Evolutionary conservation across 495 filamentous ascomycete species (phyloP).

Genomic region (Venustampulla echinocandica): DNA sequence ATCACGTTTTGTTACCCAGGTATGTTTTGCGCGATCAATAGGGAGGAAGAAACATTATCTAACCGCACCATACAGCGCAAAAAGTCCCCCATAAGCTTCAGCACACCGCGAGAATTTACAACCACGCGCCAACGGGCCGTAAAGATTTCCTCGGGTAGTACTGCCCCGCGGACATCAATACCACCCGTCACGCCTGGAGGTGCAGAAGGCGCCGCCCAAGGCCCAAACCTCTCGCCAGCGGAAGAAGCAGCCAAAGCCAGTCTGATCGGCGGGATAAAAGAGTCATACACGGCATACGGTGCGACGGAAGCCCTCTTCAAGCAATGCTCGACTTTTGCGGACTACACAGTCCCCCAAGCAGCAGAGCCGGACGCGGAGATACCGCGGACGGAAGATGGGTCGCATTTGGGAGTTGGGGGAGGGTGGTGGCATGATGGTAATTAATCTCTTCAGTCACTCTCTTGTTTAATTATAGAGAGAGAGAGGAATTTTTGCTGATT

Average conservation of each 20-base stretch:
- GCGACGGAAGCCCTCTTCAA: conserved; percentile 72
- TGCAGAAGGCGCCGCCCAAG: conserved; percentile 5
- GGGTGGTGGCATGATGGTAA: conserved; percentile 80
- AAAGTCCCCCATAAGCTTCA: not conserved
- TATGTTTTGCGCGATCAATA: not conserved
- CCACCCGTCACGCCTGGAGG: conserved; percentile 4
- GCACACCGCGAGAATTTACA: conserved; percentile 7
- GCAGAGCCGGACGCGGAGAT: conserved; percentile 46
- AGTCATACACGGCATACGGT: conserved; percentile 65
- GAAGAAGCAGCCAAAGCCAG: not conserved
- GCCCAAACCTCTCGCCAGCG: not conserved
- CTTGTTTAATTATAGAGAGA: not conserved
- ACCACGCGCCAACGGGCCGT: not conserved
- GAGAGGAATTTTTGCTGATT: not conserved
- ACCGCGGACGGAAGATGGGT: conserved; percentile 57
- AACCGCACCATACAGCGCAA: not conserved
- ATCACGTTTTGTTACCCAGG: not conserved
- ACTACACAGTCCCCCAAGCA: conserved; percentile 58
- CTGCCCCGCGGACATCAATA: conserved; percentile 7
- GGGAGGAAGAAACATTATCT: not conserved
- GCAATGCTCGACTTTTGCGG: conserved; percentile 64
- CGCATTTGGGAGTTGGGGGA: conserved; percentile 66
- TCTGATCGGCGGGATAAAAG: conserved; percentile 3
- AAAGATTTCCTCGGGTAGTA: conserved; percentile 8
- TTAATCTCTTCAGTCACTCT: too few species aligned